Evolutionary conservation across 2,329 filamentous ascomycete species (phyloP), one percentile per base, ranked within the genome.

Genomic region (Lecanicillium sp.): DNA sequence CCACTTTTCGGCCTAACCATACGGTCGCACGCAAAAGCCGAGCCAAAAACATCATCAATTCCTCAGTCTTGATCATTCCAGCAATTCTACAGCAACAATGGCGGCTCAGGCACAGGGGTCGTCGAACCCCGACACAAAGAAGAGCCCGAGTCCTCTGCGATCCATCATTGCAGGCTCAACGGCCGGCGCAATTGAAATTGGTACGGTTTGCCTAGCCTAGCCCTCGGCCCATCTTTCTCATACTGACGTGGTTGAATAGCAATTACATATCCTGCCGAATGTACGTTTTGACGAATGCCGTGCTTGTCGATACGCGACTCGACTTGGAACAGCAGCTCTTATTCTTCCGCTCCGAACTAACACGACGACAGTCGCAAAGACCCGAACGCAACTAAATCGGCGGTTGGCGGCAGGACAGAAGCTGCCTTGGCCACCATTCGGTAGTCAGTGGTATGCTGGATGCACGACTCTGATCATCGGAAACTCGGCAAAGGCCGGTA

Each of bases 381-480:
- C 92, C 39, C 75, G 92, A 51, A 86, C 86, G 40, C 92, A 97
- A 64, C 80, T 98, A 55, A 98, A 98, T 62, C 79, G 83, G 50
- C 79, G 81, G 51, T 71, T 97, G 54, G 72, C 84, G 35, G 81
- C 84, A 40, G 83, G 81, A 33, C 72, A 94, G 69, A 96, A 94
- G 68, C 75, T 96, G 20, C 88, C 90, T 38, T 96, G 87, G 85
- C 92, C 92, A 31, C 86, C 87, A 10, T 97, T 97, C 55, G 92
- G 92, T 35, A 71, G 66, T 51, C 87, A 94, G 62, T 98, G 92
- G 92, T 98, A 98, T 62, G 90, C 92, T 11, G 92, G 92, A 28
- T 98, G 92, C 68, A 97, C 92, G 33, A 97, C 92, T 19, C 67
- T 96, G 58, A 94, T 98, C 43, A 87, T 97, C 50, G 92, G 92